Evolutionary conservation across 176 grass and related monocot species (phyloP), one percentile per base, ranked within the genome.

Genomic region (Bonia amplexicaulis): DNA sequence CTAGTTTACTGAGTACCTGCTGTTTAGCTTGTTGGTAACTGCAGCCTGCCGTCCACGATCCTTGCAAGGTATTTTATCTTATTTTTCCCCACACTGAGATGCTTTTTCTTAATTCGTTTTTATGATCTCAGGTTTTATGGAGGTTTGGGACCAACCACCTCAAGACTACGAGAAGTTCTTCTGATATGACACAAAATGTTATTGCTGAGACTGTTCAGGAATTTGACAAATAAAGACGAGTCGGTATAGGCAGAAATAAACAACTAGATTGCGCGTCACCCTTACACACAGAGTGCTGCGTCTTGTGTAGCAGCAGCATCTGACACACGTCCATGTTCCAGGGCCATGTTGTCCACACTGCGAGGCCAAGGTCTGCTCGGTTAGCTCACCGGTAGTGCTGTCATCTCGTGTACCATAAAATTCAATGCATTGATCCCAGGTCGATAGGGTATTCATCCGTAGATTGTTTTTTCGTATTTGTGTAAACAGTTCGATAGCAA

Each of bases 161-260:
- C 88, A 66, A 16, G 91, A 95, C 33, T 95, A 93, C 5, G 93
- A 92, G 12, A 89, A 84, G 53, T 95, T 95, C 77, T 93, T 95
- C 80, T 93, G 81, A 89, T 69, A 5, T 20, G 68, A 25, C 51
- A 66, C 42, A 20, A 70, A 73, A 44, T 40, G 9, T 12, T 83
- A 74, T 65, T 67, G 67, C 78, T 82, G 71, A 84, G 74, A 74
- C 33, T 66, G 33, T 58, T 25, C 19, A 12, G 49, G 58, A 80
- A 62, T 47, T 74, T 15, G 47, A 59, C 48, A 25, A 63, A 80
- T 74, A 65, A 57, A 73, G 22, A 61, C 6, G 2, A 65, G 87
- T 55, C 71, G 54, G 54, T 51, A 82, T 77, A 71, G 77, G 31
- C 35, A 22, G 33, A 71, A 81, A 89, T 69, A 63, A 81, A 80